These are phyloP conservation scores for Amaranthus palmeri DNA, from an alignment of 148 eudicot species.

Conservation along the genomic window DNA sequence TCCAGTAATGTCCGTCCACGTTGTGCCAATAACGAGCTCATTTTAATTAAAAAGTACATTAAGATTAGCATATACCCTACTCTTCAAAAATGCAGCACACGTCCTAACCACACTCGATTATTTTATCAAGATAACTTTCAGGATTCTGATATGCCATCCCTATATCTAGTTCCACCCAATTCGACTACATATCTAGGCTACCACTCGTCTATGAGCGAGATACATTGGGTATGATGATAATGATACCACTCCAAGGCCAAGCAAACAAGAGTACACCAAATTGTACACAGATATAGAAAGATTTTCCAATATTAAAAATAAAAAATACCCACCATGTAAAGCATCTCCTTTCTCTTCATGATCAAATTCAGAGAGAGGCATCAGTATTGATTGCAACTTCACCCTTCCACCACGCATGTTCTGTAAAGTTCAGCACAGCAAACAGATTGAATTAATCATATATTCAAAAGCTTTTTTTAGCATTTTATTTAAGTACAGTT, in stretches of 20 bases:
- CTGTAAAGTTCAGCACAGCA: slow-evolving; percentile 30
- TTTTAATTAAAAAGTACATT: neutral
- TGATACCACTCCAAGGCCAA: neutral
- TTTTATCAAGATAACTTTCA: neutral
- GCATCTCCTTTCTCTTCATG: slow-evolving; percentile 93
- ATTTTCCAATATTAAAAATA: neutral
- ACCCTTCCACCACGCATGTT: slow-evolving; percentile 96
- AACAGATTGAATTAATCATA: neutral
- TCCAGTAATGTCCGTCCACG: slow-evolving; percentile 7
- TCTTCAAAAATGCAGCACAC: slow-evolving; percentile 9
- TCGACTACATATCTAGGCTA: no score
- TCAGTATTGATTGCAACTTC: slow-evolving; percentile 71
- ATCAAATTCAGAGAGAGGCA: slow-evolving; percentile 86
- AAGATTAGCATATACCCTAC: neutral
- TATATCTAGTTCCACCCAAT: no score
- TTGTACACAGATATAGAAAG: neutral
- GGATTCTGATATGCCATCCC: no score
- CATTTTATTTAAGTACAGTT: no score
- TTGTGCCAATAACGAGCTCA: slow-evolving; percentile 2
- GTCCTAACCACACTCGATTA: neutral
- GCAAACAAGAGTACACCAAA: neutral
- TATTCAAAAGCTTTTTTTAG: no score
- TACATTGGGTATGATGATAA: neutral
- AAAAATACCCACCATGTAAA: slow-evolving; percentile 55
- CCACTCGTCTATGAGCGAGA: no score